Conservation (phyloP, 352 stramenopile species). For the Blastocystis sp. region DNA sequence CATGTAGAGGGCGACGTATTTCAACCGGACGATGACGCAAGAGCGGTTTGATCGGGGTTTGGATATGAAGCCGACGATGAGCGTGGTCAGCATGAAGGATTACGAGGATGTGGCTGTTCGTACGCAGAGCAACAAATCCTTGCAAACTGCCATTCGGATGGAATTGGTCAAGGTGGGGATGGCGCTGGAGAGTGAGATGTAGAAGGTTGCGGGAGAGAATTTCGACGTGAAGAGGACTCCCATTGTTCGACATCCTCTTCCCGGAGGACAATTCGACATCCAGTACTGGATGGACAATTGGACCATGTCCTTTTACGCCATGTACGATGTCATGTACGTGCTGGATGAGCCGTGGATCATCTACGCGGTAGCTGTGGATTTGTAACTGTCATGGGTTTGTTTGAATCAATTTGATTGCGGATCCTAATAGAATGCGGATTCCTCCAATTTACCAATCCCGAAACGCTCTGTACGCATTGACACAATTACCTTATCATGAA, state of each 20-base stretch:
- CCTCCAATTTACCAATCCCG: neutral
- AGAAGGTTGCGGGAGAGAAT: slow-evolving; percentile 32
- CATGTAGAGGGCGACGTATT: slow-evolving; percentile 38
- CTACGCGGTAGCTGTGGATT: slow-evolving; percentile 38
- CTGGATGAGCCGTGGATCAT: slow-evolving; percentile 41
- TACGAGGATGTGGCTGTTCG: slow-evolving; percentile 24
- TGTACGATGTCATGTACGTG: slow-evolving; percentile 49
- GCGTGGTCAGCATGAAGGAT: slow-evolving; percentile 34
- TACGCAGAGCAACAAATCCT: neutral
- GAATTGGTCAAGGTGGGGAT: slow-evolving; percentile 1
- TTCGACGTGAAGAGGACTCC: neutral
- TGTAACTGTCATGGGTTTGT: neutral
- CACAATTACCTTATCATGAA: neutral
- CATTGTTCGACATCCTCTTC: slow-evolving; percentile 9
- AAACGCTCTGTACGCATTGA: neutral
- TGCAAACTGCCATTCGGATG: slow-evolving; percentile 5
- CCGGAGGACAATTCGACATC: slow-evolving; percentile 40
- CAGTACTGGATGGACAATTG: slow-evolving; percentile 44
- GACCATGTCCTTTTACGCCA: slow-evolving; percentile 50
- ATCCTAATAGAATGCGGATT: no score
- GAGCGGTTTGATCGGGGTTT: neutral
- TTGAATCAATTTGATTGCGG: neutral
- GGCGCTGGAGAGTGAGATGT: neutral
- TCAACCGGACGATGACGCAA: neutral
- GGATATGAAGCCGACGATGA: neutral